phyloP scores from a whole-genome alignment of 805 yeast genomes.

The Cyberlindnera mississippiensis region DNA sequence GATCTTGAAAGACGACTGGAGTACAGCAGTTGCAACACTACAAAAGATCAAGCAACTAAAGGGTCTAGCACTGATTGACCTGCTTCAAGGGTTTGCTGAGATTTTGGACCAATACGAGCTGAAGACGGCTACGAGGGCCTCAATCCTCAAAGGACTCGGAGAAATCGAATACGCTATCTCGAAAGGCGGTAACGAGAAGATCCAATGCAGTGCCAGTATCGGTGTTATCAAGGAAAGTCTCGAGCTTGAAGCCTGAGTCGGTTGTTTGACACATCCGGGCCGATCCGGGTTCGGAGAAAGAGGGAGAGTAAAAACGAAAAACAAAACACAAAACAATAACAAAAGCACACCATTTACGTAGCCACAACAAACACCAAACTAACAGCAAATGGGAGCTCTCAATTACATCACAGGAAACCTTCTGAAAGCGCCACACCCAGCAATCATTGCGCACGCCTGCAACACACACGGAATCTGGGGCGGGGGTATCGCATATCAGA shows the following conservation, averaged over 20 bases:
- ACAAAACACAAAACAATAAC: too few species aligned
- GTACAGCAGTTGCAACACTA: slow-evolving; percentile 65
- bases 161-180: slow-evolving; percentile 91
- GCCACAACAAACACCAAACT: not conserved
- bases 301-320: too few species aligned
- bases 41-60: slow-evolving; percentile 60
- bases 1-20: slow-evolving; percentile 84
- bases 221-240: slow-evolving; percentile 67
- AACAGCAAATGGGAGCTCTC: slow-evolving; percentile 12
- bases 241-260: slow-evolving; percentile 28
- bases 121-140: slow-evolving; percentile 55
- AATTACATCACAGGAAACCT: slow-evolving; percentile 56
- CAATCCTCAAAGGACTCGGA: slow-evolving; percentile 64
- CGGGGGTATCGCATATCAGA: slow-evolving; percentile 70
- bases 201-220: slow-evolving; percentile 85
- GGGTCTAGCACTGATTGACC: slow-evolving; percentile 88
- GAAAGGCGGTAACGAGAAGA: slow-evolving; percentile 86
- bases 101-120: slow-evolving; percentile 68
- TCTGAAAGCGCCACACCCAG: slow-evolving; percentile 35
- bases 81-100: slow-evolving; percentile 71
- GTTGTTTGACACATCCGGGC: too few species aligned
- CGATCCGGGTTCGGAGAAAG: too few species aligned
- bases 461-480: slow-evolving; percentile 82
- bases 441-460: slow-evolving; percentile 73
- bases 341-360: too few species aligned